Conservation (phyloP, 805 yeast species). For the Grigorovia transvaalensis region DNA sequence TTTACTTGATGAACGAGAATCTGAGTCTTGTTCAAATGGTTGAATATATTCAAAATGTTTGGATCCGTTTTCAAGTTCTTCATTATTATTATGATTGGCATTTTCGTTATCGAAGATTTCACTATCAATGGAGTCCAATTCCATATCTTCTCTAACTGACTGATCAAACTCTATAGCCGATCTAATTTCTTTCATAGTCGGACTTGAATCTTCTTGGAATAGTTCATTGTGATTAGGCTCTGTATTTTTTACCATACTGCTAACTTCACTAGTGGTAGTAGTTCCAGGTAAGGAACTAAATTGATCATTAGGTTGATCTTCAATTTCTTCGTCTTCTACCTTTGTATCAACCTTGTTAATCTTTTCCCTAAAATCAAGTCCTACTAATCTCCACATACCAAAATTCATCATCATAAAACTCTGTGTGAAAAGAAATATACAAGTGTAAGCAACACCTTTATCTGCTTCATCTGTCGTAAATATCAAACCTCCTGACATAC, state of each 20-base stretch:
- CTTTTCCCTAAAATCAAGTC: conserved; percentile 48
- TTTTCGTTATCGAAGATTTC: neutral
- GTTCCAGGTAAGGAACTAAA: neutral
- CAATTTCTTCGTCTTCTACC: conserved; percentile 5
- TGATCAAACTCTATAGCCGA: neutral
- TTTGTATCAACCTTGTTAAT: conserved; percentile 15
- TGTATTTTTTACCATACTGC: neutral
- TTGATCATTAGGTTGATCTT: neutral
- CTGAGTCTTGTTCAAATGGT: conserved; percentile 1
- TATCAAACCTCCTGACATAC: conserved; percentile 50
- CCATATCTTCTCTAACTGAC: neutral
- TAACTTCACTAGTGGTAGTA: neutral
- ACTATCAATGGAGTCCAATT: conserved; percentile 10
- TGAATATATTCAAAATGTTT: neutral
- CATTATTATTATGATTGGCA: neutral
- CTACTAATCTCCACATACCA: conserved; percentile 63
- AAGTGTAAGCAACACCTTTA: conserved; percentile 70
- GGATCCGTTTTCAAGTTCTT: neutral
- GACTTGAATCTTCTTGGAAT: neutral
- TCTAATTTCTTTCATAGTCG: neutral
- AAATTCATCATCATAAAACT: conserved; percentile 60
- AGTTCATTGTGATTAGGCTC: neutral
- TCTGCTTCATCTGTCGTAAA: conserved; percentile 47
- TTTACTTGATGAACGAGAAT: neutral
- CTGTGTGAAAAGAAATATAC: conserved; percentile 60